These are phyloP conservation scores for Neonectria neomacrospora DNA, from an alignment of 2,329 filamentous ascomycete genomes.

Conservation along the genomic window DNA sequence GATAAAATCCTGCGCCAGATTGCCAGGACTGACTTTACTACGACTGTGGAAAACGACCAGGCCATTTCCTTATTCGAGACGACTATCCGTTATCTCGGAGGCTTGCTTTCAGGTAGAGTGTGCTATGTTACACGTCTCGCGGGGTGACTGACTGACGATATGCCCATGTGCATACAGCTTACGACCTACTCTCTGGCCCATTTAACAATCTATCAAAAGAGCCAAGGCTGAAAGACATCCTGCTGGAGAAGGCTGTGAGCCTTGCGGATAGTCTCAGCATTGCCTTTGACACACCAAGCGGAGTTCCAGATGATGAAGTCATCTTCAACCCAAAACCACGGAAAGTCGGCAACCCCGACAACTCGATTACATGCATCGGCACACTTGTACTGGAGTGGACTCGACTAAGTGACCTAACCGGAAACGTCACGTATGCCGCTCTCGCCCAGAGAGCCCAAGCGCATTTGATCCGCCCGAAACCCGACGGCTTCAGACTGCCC, in stretches of 20 bases:
- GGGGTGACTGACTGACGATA: neutral
- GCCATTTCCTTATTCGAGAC: conserved; percentile 33
- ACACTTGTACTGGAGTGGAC: conserved; percentile 39
- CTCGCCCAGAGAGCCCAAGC: conserved; percentile 30
- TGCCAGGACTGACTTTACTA: conserved; percentile 29
- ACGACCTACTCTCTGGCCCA: conserved; percentile 30
- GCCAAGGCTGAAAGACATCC: neutral
- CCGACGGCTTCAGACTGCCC: conserved; percentile 26
- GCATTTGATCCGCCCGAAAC: conserved; percentile 31
- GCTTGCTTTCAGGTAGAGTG: conserved; percentile 26
- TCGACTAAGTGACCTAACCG: conserved; percentile 28
- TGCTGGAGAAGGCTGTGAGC: conserved; percentile 7
- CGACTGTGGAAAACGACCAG: conserved; percentile 13
- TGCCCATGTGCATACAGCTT: conserved; percentile 10
- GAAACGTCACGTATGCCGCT: conserved; percentile 26
- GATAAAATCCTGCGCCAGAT: conserved; percentile 33
- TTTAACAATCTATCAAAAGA: conserved; percentile 26
- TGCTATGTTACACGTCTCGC: neutral
- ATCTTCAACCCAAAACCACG: conserved; percentile 29
- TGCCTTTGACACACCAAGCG: conserved; percentile 36
- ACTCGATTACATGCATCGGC: conserved; percentile 34
- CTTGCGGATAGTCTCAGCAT: conserved; percentile 34
- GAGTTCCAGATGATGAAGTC: conserved; percentile 35
- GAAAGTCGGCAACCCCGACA: conserved; percentile 28
- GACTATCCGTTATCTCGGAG: conserved; percentile 36